Evolutionary conservation across 805 yeast genomes (phyloP), one percentile per base, ranked within the genome.

Genomic region (Metschnikowia lachancei): DNA sequence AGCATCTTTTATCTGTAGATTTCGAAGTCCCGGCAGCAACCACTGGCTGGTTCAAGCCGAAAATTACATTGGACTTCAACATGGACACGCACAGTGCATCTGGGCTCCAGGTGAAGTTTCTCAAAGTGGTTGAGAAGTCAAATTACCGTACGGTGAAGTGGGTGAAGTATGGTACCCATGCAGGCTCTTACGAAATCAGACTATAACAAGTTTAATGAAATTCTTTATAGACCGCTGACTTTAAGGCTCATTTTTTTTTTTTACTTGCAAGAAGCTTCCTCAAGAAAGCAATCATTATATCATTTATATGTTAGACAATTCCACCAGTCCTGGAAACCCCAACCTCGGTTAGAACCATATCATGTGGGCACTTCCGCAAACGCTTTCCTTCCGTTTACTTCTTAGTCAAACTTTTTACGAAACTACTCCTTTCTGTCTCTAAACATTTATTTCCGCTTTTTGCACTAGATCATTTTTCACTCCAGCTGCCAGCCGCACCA

Each of bases 181-280:
- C 92, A 0, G 96, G 96, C 0, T 78, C 85, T 6, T 90, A 87
- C 56, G 97, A 91, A 51, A 75, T 88, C 9, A 72, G 97, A 7
- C 45, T 54, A 3, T 54, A 33, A 26, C 22, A 5, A 13, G 38
- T 20, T 4, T 35, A 11, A n/a, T n/a, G n/a, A n/a, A n/a, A 22
- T 22, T 22, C 8, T 22, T 22, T 22, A 22, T 22, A 22, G 8
- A 22, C 24, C 24, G 8, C 24, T 22, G 24, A 22, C 8, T 5
- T 22, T 8, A 5, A 22, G 24, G 24, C 24, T 22, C 8, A 22
- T 22, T 22, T 5, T 5, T 4, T 22, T 22, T 5, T 5, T 4
- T 22, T 26, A 26, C 28, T 26, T 26, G 28, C 28, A 26, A 8
- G 3, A 26, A 3, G 4, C 24, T 5, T 26, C 10, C 28, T 26